A percentile compares a stretch with the other conserved stretches of the same genome.
Conservation (phyloP, 1,284 basidiomycete genomes). For the Sparassis latifolia region DNA sequence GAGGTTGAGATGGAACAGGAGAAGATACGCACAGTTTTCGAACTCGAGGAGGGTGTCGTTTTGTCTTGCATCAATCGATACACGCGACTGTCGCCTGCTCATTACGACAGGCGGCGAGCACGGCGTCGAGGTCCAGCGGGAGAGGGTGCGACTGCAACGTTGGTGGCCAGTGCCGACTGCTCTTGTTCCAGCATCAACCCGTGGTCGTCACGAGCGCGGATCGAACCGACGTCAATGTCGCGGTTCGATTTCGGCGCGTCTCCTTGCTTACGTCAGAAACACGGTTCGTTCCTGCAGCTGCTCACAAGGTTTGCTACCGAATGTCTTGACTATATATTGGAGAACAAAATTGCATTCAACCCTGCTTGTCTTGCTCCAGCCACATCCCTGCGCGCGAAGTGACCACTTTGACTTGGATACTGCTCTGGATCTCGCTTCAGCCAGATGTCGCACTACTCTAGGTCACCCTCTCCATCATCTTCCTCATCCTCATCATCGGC, state of each 20-base stretch:
- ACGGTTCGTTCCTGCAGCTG: too few relatives aligned
- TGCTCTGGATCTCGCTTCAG: neutral
- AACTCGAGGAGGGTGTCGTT: constrained; percentile 77
- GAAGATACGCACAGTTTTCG: constrained; percentile 61
- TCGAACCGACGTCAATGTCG: too few relatives aligned
- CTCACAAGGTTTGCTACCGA: too few relatives aligned
- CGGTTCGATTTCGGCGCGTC: too few relatives aligned
- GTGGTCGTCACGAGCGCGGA: neutral
- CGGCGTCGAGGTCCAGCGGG: constrained; percentile 7
- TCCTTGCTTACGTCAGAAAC: too few relatives aligned
- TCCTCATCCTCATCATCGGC: constrained; percentile 3
- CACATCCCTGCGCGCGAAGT: neutral
- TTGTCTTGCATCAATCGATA: constrained; percentile 59
- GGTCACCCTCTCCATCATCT: neutral
- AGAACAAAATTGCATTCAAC: too few relatives aligned
- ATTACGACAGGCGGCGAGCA: constrained; percentile 44
- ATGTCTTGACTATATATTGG: too few relatives aligned
- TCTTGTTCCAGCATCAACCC: neutral
- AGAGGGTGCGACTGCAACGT: neutral
- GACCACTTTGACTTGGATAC: too few relatives aligned
- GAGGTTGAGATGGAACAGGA: constrained; percentile 4
- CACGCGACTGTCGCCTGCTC: constrained; percentile 76
- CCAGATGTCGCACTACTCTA: neutral
- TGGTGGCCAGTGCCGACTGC: neutral
- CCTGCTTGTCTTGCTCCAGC: neutral